Evolutionary conservation across 179 eudicot species (phyloP).

Genomic region (Silene noctiflora): DNA sequence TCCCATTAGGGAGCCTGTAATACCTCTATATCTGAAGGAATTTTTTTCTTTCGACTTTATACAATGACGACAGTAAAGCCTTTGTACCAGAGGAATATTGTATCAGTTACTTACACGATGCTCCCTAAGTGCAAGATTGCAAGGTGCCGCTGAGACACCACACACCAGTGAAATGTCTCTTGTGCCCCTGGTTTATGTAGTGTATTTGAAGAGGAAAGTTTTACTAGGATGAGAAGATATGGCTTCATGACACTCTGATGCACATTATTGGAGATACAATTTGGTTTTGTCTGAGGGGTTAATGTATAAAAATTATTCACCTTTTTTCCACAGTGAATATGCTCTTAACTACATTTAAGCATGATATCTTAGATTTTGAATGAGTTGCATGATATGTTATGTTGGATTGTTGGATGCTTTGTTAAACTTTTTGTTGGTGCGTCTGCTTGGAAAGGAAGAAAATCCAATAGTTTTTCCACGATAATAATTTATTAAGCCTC

Average conservation of each 20-base stretch:
- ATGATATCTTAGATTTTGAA: background rate
- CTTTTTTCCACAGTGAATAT: background rate
- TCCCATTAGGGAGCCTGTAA: background rate
- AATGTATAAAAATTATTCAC: background rate
- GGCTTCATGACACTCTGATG: background rate
- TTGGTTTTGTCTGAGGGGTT: background rate
- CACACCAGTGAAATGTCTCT: background rate
- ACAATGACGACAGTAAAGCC: background rate
- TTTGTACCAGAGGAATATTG: background rate
- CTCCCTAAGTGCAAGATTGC: background rate
- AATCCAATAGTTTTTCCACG: background rate
- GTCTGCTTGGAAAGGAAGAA: background rate
- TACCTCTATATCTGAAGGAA: background rate
- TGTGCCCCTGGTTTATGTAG: background rate
- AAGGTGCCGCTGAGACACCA: background rate
- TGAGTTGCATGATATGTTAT: background rate
- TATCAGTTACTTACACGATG: background rate
- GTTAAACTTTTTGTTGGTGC: background rate
- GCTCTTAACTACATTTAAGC: background rate
- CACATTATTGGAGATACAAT: background rate
- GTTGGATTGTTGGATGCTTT: background rate
- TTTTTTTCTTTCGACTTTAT: too few relatives aligned
- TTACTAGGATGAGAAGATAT: background rate
- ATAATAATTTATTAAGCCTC: background rate
- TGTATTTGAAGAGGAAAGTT: background rate